Evolutionary conservation across 768 basidiomycete species (phyloP).

Genomic region (Tremella yokohamensis): DNA sequence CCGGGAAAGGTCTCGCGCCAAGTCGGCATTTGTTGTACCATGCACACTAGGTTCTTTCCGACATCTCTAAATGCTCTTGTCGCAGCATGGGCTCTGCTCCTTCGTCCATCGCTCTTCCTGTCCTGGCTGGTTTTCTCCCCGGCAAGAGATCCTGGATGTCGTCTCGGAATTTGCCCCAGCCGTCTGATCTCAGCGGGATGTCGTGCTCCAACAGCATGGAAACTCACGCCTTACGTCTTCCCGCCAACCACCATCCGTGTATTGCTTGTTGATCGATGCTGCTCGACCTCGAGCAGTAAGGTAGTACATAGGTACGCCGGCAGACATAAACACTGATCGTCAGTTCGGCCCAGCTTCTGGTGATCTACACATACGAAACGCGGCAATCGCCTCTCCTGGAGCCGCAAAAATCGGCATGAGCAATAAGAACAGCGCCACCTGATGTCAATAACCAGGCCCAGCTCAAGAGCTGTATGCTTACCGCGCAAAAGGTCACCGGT

Average conservation of each 20-base stretch:
- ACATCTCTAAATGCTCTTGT: conserved; percentile 38
- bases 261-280: conserved; percentile 5
- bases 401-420: conserved; percentile 94
- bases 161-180: conserved; percentile 27
- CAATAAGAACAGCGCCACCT: conserved; percentile 85
- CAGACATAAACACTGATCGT: conserved; percentile 41
- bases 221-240: conserved; percentile 21
- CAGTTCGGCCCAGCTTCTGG: background rate
- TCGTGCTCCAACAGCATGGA: background rate
- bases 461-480: conserved; percentile 52
- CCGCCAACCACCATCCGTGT: conserved; percentile 11
- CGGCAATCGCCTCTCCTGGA: conserved; percentile 79
- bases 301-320: conserved; percentile 48
- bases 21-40: background rate
- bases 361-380: conserved; percentile 64
- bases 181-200: conserved; percentile 17
- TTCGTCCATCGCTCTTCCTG: conserved; percentile 12
- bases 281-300: conserved; percentile 34
- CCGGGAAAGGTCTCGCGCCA: too few relatives aligned
- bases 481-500: conserved; percentile 81
- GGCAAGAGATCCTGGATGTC: conserved; percentile 23
- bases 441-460: background rate
- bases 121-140: background rate
- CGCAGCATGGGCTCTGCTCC: conserved; percentile 34
- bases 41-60: conserved; percentile 23